Evolutionary conservation across 176 grass and related monocot species (phyloP), one percentile per base, ranked within the genome.

Genomic region (Saccharum spontaneum): DNA sequence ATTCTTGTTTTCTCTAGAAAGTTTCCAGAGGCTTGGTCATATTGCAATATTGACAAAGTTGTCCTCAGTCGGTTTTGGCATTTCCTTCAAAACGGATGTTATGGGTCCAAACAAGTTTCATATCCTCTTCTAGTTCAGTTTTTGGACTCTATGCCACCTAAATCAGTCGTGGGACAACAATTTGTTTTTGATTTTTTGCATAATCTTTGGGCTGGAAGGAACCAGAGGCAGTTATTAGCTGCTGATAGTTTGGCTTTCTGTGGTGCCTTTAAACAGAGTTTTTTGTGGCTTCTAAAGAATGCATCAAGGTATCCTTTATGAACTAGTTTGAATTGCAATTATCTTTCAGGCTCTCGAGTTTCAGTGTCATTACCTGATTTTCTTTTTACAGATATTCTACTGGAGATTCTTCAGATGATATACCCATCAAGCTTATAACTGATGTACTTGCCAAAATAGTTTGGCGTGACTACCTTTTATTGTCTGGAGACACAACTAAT

Each of bases 171-270:
- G 77, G 57, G 84, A 55, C 87, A 98, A 88, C 84, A 90, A 77
- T 94, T 98, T 77, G 20, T 90, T 87, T 87, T 90, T 69, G 85
- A 94, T n/a, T 95, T 95, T 78, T 87, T 95, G 62, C 79, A 90
- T 77, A 94, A 92, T 71, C 77, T 98, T 69, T 98, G 96, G 96
- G 86, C 87, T 84, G 96, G 96, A 85, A 94, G 96, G 84, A 83
- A 92, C 82, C 88, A 87, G 65, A 78, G 71, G 63, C 91, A 92
- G n/a, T 87, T 91, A 72, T 89, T 86, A 85, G 75, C 70, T 85
- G 86, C 86, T 69, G 93, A 95, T 75, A 98, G 81, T 83, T 75
- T 63, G 75, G 87, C 82, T 59, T 98, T 95, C 69, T 95, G 84
- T 77, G 86, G 15, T 87, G 79, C 96, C 17, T 86, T 93, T 46